Base-by-base conservation (phyloP, 1,284 basidiomycete species). In the Ustilago lituana region DNA sequence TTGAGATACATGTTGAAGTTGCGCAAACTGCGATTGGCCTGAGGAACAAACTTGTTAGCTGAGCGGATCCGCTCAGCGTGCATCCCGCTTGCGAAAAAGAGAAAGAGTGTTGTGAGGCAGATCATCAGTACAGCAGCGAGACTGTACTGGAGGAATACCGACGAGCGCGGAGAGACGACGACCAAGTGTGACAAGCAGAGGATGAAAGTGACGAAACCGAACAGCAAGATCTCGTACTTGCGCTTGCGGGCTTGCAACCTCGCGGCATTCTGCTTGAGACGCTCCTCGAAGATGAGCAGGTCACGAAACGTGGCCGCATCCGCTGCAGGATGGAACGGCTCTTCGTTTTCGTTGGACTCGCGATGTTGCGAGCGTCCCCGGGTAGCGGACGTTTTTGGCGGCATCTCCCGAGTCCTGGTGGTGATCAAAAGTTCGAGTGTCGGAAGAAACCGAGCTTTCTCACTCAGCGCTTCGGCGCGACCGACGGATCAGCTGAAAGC, bases 1-100 rank as follows among this genome's bases (percentile, higher is more conserved):
- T 98, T 98, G 74, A 98, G 87, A 79, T 94, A 93, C 89, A 98
- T 95, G 83, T 98, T 98, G 83, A 97, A 91, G 23, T 89, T 91
- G 23, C 95, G 88, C 26, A 98, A 85, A 0, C 94, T 89, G 38
- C 90, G 88, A 83, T 98, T 98, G 10, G 94, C 93, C 76, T 98
- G 95, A 1, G 93, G 94, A 17, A 98, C 92, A 80, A 98, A 98
- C 94, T 91, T 90, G 84, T 97, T 94, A 9, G 95, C 94, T 78
- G 97, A 97, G 0, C 89, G 90, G 73, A 98, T 96, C 84, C 95
- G 94, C 83, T 98, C 94, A 8, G 90, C 87, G 79, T 98, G 98
- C 88, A 96, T 91, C 8, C 95, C 95, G 74, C 91, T 94, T 2
- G 93, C 93, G 81, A 98, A 98, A 86, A 98, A 98, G 33, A 98